Evolutionary conservation across 2,329 filamentous ascomycete species (phyloP).

Genomic region (Ophiobolus disseminans): DNA sequence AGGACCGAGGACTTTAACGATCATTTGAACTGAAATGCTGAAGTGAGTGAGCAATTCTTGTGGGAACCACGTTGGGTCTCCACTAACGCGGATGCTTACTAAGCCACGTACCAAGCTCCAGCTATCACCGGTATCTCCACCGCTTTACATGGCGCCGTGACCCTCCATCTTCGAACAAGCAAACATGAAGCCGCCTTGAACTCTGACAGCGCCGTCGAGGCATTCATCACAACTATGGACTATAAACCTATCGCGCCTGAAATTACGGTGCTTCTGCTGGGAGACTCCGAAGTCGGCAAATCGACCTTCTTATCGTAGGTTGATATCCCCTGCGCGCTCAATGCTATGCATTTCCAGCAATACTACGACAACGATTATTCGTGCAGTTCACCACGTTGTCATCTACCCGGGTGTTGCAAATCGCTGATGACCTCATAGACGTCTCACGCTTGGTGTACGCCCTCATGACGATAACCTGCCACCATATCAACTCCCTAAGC

Average conservation of each 20-base stretch:
- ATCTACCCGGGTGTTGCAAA: neutral
- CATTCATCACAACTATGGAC: slow-evolving; percentile 24
- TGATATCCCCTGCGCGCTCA: slow-evolving; percentile 6
- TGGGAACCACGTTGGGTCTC: no score
- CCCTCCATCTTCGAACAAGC: no score
- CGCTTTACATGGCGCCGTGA: no score
- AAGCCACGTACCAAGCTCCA: no score
- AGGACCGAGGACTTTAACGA: neutral
- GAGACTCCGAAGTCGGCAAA: slow-evolving; percentile 67
- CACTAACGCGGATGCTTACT: no score
- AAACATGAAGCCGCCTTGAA: slow-evolving; percentile 24
- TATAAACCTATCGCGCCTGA: slow-evolving; percentile 27
- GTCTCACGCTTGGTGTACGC: slow-evolving; percentile 41
- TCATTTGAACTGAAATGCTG: neutral
- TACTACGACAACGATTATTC: neutral
- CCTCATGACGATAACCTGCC: slow-evolving; percentile 37
- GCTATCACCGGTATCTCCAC: no score
- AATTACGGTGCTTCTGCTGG: slow-evolving; percentile 61
- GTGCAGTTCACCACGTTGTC: neutral
- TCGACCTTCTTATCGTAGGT: slow-evolving; percentile 69
- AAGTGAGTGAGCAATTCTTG: no score
- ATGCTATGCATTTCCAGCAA: neutral
- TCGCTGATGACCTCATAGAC: slow-evolving; percentile 19
- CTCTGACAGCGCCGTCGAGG: slow-evolving; percentile 1
- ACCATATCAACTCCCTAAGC: slow-evolving; percentile 48